phyloP scores from a whole-genome alignment of 2,329 filamentous ascomycete genomes.

The Hypomyces perniciosus region DNA sequence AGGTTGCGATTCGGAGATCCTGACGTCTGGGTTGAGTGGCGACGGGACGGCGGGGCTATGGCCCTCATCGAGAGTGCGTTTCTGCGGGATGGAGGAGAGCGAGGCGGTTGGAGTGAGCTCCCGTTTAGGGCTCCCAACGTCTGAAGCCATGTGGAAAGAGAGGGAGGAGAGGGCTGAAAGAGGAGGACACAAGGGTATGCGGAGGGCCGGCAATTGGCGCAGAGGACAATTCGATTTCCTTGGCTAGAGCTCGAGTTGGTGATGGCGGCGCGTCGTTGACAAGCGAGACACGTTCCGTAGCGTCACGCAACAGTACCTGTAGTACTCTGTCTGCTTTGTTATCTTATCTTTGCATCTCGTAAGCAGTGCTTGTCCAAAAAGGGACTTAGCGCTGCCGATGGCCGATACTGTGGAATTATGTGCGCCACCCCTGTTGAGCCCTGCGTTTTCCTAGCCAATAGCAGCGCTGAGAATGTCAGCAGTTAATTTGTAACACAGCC shows the following conservation, averaged over 20 bases:
- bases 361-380: conserved; percentile 1
- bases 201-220: too few species aligned
- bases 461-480: conserved; percentile 12
- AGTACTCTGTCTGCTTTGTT: background rate
- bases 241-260: background rate
- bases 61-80: conserved; percentile 61
- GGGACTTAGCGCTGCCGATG: conserved; percentile 17
- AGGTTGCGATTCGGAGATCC: conserved; percentile 30
- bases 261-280: background rate
- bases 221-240: too few species aligned
- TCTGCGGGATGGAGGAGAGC: conserved; percentile 52
- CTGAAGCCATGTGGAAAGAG: conserved; percentile 28
- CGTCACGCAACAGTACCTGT: background rate
- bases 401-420: conserved; percentile 13
- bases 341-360: conserved; percentile 10
- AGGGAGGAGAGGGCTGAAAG: background rate
- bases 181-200: too few species aligned
- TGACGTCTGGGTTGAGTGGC: conserved; percentile 64
- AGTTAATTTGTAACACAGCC: conserved; percentile 1
- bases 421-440: conserved; percentile 12
- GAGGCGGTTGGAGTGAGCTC: conserved; percentile 36
- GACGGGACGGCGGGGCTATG: conserved; percentile 67
- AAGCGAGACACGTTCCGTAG: background rate
- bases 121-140: conserved; percentile 32
- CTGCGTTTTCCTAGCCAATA: background rate